Conservation (phyloP, 768 basidiomycete species). For the Russula dissimulans region DNA sequence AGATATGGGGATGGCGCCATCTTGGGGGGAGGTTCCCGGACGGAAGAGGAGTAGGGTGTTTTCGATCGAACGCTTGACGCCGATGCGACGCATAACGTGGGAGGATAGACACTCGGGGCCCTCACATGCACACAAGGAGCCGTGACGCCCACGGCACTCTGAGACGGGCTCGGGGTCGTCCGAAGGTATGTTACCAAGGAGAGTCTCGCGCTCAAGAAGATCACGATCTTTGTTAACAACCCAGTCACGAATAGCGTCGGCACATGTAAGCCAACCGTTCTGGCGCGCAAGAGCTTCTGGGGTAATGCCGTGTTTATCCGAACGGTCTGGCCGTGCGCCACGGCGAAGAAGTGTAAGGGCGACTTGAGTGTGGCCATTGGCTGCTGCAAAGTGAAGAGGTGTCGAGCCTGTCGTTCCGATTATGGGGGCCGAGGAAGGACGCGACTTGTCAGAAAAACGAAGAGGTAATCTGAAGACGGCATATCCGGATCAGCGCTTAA, state of each 20-base stretch:
- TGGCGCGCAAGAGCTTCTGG: constrained; percentile 76
- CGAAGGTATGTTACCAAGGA: constrained; percentile 15
- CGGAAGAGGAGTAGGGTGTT: constrained; percentile 33
- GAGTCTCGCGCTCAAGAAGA: constrained; percentile 40
- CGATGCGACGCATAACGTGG: constrained; percentile 33
- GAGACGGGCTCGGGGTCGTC: constrained; percentile 27
- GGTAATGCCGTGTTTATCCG: constrained; percentile 89
- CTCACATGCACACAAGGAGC: constrained; percentile 11
- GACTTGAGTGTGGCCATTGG: constrained; percentile 80
- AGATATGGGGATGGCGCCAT: neutral
- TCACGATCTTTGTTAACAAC: constrained; percentile 52
- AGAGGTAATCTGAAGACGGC: constrained; percentile 47
- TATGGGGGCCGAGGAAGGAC: constrained; percentile 59
- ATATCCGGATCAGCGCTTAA: neutral
- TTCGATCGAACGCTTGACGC: constrained; percentile 74
- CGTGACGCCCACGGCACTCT: constrained; percentile 26
- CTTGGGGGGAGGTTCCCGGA: constrained; percentile 6
- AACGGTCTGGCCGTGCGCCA: constrained; percentile 70
- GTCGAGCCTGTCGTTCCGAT: constrained; percentile 84
- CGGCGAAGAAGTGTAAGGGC: constrained; percentile 72
- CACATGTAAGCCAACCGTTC: constrained; percentile 73
- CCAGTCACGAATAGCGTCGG: constrained; percentile 63
- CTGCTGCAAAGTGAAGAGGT: constrained; percentile 93
- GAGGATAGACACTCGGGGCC: constrained; percentile 4
- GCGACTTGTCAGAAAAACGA: constrained; percentile 62